phyloP scores from a whole-genome alignment of 176 grass and related monocot species.

The Carex parvula region DNA sequence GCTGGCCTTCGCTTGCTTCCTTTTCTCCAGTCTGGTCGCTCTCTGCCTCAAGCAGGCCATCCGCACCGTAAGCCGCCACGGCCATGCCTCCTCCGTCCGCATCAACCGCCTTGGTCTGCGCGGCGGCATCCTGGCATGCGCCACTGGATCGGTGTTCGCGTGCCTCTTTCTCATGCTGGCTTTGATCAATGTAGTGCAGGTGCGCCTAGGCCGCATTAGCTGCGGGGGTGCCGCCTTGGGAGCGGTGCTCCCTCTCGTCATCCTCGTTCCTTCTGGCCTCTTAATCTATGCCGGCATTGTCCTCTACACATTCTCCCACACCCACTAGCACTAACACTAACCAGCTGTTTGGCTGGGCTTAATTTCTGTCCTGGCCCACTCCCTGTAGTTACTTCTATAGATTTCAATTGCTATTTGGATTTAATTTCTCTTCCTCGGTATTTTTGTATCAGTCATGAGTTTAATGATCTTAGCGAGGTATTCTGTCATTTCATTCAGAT shows the following conservation, averaged over 20 bases:
- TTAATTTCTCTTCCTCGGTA: neutral
- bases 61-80: conserved; percentile 29
- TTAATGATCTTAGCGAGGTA: neutral
- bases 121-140: conserved; percentile 57
- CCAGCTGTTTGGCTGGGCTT: neutral
- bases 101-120: conserved; percentile 66
- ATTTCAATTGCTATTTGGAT: neutral
- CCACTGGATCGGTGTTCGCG: conserved; percentile 53
- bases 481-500: neutral
- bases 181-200: conserved; percentile 79
- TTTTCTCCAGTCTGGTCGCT: conserved; percentile 91
- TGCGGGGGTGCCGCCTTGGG: conserved; percentile 53
- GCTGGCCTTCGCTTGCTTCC: conserved; percentile 79
- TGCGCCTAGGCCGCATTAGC: conserved; percentile 64
- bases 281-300: conserved; percentile 69
- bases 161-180: conserved; percentile 85
- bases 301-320: conserved; percentile 60
- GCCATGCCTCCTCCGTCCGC: neutral
- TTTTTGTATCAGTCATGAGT: neutral
- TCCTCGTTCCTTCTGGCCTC: conserved; percentile 65
- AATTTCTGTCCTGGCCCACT: neutral
- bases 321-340: neutral
- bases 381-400: neutral
- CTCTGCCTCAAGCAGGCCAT: conserved; percentile 98
- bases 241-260: conserved; percentile 64